Conservation (phyloP, 2,329 filamentous ascomycete species). For the Dothiorella sarmentorum region DNA sequence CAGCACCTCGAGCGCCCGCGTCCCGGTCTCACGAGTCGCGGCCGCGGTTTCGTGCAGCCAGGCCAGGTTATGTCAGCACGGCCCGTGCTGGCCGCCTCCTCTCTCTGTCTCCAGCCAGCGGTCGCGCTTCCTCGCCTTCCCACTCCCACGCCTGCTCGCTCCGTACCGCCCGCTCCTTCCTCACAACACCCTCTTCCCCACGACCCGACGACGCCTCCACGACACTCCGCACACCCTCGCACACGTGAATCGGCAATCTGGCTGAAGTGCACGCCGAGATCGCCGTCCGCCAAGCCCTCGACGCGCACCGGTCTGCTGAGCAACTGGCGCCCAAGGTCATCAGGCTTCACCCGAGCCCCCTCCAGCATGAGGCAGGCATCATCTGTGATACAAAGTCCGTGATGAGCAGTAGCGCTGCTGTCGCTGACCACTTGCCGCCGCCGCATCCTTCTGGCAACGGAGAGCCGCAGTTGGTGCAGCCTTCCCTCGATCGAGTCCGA, state of each 20-base stretch:
- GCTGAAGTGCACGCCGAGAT: slow-evolving; percentile 7
- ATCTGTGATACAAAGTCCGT: slow-evolving; percentile 18
- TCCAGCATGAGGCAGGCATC: slow-evolving; percentile 19
- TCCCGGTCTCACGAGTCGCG: slow-evolving; percentile 13
- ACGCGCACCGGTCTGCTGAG: slow-evolving; percentile 19
- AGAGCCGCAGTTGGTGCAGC: slow-evolving; percentile 18
- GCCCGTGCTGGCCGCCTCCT: slow-evolving; percentile 14
- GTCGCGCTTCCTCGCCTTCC: slow-evolving; percentile 14
- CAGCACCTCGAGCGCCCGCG: slow-evolving; percentile 2
- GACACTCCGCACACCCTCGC: not conserved
- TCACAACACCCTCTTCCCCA: slow-evolving; percentile 7
- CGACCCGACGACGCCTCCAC: not conserved
- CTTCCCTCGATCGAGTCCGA: slow-evolving; percentile 14
- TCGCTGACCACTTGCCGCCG: slow-evolving; percentile 19
- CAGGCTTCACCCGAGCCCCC: slow-evolving; percentile 13
- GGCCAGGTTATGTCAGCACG: slow-evolving; percentile 8
- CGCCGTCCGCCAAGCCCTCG: slow-evolving; percentile 11
- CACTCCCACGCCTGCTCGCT: slow-evolving; percentile 7
- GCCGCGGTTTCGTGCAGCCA: not conserved
- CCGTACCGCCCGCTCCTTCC: slow-evolving; percentile 10
- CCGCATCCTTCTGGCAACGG: slow-evolving; percentile 18
- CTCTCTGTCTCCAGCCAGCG: slow-evolving; percentile 10
- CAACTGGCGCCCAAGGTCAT: slow-evolving; percentile 16
- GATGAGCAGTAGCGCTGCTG: slow-evolving; percentile 21
- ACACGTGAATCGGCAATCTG: not conserved